Percentiles rank a stretch among this genome's conserved stretches.
Conservation (phyloP, 1,284 basidiomycete species). For the Pseudozyma sp. region DNA sequence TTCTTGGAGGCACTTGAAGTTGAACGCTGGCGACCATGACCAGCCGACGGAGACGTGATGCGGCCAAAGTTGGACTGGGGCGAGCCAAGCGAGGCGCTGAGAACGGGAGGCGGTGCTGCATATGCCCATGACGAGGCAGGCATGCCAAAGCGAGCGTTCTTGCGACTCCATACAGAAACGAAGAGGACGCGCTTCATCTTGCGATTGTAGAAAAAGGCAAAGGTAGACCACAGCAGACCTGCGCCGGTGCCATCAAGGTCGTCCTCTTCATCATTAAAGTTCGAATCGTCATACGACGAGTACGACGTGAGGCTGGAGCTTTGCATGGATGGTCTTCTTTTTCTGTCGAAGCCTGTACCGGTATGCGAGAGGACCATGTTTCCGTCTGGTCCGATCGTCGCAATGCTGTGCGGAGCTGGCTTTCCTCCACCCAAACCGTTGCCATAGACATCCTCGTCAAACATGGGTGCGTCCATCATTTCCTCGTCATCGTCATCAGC, state of each 20-base stretch:
- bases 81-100: slow-evolving; percentile 42
- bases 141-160: slow-evolving; percentile 70
- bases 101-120: slow-evolving; percentile 36
- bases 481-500: slow-evolving; percentile 44
- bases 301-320: slow-evolving; percentile 34
- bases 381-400: slow-evolving; percentile 40
- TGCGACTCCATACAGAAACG: slow-evolving; percentile 91
- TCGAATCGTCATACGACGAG: slow-evolving; percentile 34
- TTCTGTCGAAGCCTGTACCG: slow-evolving; percentile 15
- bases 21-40: slow-evolving; percentile 22
- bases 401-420: slow-evolving; percentile 25
- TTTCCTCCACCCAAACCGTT: slow-evolving; percentile 47
- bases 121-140: slow-evolving; percentile 42
- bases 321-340: slow-evolving; percentile 28
- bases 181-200: slow-evolving; percentile 91
- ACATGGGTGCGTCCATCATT: slow-evolving; percentile 63
- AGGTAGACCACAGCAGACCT: slow-evolving; percentile 93
- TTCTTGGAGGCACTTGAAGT: slow-evolving; percentile 27
- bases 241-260: slow-evolving; percentile 73
- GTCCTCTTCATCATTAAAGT: slow-evolving; percentile 73
- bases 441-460: slow-evolving; percentile 66
- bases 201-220: slow-evolving; percentile 96
- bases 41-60: slow-evolving; percentile 5
- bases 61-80: slow-evolving; percentile 28
- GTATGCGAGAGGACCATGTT: slow-evolving; percentile 37